Evolutionary conservation across 2,329 filamentous ascomycete species (phyloP), one percentile per base, ranked within the genome.

Genomic region (Nothophaeocryptopus gaeumannii): DNA sequence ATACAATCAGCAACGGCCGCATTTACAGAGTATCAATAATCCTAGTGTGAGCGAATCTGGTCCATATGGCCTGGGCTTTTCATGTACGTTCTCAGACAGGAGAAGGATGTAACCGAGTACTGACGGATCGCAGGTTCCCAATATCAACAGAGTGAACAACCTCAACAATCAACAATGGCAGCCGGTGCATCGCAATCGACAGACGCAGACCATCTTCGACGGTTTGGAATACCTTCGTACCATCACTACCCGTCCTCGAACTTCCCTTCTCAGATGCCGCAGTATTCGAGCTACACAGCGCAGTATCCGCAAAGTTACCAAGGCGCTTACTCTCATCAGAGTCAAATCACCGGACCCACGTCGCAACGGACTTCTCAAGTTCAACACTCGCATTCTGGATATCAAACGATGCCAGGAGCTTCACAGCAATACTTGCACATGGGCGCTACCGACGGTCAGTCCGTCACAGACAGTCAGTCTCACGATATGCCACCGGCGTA

Each of bases 21-120:
- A 55, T 14, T 42, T 47, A n/a, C 51, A 55, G 12, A 52, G 59
- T 31, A 36, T 58, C 20, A 59, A 55, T 9, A 55, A 51, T 39
- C 55, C 61, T 9, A 53, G 34, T 15, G 40, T 39, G 8, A 43
- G 45, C 16, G 40, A 51, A 9, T 35, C 58, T 31, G 53, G 57
- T 7, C 58, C 64, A 10, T 63, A 66, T 39, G 66, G 66, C 2
- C 48, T 68, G 7, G 64, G 66, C 9, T 62, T 67, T 39, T 60
- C 65, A 13, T 68, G 66, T 68, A 47, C 56, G 66, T 63, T 15
- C 11, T 9, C 20, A 26, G 10, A 12, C 11, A 7, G 30, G 13
- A 33, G 12, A 35, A 11, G 13, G 16, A 8, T 30, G n/a, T 8
- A 2, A 20, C 40, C n/a, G 8, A 14, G 16, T n/a, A 43, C 47